These are phyloP conservation scores for Bolboschoenus planiculmis DNA, from an alignment of 176 grass and related monocot genomes.

Conservation along the genomic window DNA sequence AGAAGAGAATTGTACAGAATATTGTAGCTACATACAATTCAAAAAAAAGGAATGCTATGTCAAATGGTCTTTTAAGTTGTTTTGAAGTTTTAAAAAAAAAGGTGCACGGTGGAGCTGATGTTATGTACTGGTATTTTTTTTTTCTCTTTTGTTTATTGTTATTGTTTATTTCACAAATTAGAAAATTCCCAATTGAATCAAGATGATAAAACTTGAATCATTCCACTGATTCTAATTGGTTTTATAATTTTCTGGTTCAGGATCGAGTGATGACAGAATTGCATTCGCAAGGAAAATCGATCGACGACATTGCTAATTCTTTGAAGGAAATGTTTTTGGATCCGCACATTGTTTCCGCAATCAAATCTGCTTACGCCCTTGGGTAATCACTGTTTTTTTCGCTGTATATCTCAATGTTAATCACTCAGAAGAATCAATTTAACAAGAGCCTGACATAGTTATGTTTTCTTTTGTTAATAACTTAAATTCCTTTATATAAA, in stretches of 20 bases:
- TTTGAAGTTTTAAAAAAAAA: no score
- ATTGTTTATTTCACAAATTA: not conserved
- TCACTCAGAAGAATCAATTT: not conserved
- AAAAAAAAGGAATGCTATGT: no score
- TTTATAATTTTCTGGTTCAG: slow-evolving; percentile 24
- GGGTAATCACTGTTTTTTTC: slow-evolving; percentile 44
- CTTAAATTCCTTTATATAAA: not conserved
- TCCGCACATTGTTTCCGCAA: slow-evolving; percentile 41
- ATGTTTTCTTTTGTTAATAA: not conserved
- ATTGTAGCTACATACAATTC: no score
- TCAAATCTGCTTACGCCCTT: slow-evolving; percentile 38
- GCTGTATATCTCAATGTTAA: no score
- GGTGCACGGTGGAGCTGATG: not conserved
- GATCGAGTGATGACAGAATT: slow-evolving; percentile 77
- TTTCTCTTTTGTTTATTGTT: not conserved
- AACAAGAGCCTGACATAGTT: not conserved
- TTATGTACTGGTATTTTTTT: not conserved
- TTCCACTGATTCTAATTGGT: not conserved
- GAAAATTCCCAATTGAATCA: not conserved
- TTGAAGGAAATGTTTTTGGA: slow-evolving; percentile 51
- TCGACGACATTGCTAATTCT: slow-evolving; percentile 49
- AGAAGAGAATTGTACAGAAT: no score
- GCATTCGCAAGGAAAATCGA: slow-evolving; percentile 48
- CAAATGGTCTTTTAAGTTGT: no score
- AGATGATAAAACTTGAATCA: not conserved